A percentile compares a stretch with the other conserved stretches of the same genome.
Evolutionary conservation across 2,329 filamentous ascomycete genomes (phyloP).

Genomic region (Diaporthe sp.): DNA sequence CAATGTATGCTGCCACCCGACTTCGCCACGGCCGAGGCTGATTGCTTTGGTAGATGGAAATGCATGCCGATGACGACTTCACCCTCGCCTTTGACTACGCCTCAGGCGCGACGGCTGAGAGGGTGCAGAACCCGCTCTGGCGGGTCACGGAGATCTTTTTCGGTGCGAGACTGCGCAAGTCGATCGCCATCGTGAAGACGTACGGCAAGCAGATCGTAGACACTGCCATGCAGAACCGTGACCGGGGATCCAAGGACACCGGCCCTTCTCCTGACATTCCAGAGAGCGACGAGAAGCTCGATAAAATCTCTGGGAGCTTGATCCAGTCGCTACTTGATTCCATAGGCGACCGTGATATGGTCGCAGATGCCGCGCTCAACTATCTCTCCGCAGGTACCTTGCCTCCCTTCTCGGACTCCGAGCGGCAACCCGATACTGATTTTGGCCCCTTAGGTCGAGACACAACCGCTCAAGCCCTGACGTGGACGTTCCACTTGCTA

Average conservation of each 20-base stretch:
- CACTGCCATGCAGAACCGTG: constrained; percentile 62
- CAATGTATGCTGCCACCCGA: constrained; percentile 55
- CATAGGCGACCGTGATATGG: constrained; percentile 66
- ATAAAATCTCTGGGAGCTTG: constrained; percentile 65
- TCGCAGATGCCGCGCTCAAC: constrained; percentile 75
- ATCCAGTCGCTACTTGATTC: constrained; percentile 72
- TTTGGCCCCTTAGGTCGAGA: constrained; percentile 62
- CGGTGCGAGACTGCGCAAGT: constrained; percentile 61
- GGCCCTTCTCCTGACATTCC: neutral
- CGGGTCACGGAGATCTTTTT: constrained; percentile 68
- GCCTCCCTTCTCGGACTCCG: neutral
- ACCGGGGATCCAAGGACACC: constrained; percentile 26
- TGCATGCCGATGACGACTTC: constrained; percentile 73
- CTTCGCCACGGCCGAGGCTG: neutral
- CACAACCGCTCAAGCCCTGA: constrained; percentile 74
- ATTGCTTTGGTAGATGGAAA: constrained; percentile 67
- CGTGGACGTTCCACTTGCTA: constrained; percentile 74
- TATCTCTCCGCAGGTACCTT: constrained; percentile 70
- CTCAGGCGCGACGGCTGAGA: constrained; percentile 70
- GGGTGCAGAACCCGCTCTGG: constrained; percentile 78
- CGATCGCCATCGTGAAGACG: constrained; percentile 63
- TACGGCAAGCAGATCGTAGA: constrained; percentile 71
- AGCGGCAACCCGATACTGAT: neutral
- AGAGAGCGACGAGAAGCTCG: constrained; percentile 48
- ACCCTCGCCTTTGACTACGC: constrained; percentile 73